Evolutionary conservation across 2,329 filamentous ascomycete genomes (phyloP).

Genomic region (Nothomitra cinnamomea): DNA sequence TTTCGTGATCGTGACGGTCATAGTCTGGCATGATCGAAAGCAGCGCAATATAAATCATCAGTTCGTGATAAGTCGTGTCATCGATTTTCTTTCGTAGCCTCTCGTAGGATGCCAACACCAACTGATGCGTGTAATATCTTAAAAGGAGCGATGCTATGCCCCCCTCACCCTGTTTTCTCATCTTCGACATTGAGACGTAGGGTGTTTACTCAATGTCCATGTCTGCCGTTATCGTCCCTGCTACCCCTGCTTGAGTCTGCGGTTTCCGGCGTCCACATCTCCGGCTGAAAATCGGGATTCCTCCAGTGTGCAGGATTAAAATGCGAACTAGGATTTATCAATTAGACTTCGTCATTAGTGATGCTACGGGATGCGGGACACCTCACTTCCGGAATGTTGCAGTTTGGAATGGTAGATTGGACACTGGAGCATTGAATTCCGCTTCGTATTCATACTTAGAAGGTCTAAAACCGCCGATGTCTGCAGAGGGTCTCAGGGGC

Average conservation of each 20-base stretch:
- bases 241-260: background rate
- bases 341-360: background rate
- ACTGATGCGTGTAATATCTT: constrained; percentile 3
- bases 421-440: constrained; percentile 23
- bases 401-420: constrained; percentile 27
- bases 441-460: constrained; percentile 29
- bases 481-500: constrained; percentile 8
- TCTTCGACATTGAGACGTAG: background rate
- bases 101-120: constrained; percentile 3
- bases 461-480: constrained; percentile 26
- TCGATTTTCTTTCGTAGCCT: constrained; percentile 1
- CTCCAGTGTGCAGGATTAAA: constrained; percentile 34
- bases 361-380: background rate
- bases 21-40: constrained; percentile 3
- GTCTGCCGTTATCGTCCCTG: background rate
- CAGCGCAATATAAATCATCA: constrained; percentile 3
- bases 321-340: constrained; percentile 23
- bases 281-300: constrained; percentile 34
- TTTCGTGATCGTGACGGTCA: constrained; percentile 1
- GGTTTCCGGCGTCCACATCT: constrained; percentile 31
- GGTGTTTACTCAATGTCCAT: background rate
- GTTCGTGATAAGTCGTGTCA: constrained; percentile 3
- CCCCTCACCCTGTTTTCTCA: background rate
- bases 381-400: constrained; percentile 12
- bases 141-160: constrained; percentile 1